Conservation (phyloP, 2,329 filamentous ascomycete species). For the Penicillium frequentans region DNA sequence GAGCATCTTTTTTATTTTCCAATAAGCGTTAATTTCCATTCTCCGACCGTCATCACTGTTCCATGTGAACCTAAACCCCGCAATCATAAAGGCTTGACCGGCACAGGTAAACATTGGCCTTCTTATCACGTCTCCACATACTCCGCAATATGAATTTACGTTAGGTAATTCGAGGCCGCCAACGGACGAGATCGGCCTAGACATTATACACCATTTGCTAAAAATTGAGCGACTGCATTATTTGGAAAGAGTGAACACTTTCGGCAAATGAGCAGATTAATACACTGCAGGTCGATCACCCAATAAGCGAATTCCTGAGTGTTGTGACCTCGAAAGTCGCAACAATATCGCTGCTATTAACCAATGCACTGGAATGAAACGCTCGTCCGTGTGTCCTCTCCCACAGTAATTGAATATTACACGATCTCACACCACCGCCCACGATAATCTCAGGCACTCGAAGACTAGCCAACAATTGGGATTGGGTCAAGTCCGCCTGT, state of each 20-base stretch:
- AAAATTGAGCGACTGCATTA: too few species aligned
- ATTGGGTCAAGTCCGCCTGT: background rate
- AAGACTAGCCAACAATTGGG: background rate
- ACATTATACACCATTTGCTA: background rate
- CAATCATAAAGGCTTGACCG: background rate
- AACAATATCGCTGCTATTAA: background rate
- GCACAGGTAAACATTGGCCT: background rate
- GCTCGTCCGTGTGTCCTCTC: slow-evolving; percentile 29
- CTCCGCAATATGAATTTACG: background rate
- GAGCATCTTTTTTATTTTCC: background rate
- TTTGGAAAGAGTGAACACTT: too few species aligned
- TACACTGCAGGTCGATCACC: background rate
- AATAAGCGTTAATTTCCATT: background rate
- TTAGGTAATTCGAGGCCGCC: background rate
- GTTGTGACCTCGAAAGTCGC: slow-evolving; percentile 1
- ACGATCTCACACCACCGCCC: slow-evolving; percentile 52
- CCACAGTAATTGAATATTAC: slow-evolving; percentile 42
- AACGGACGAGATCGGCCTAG: background rate
- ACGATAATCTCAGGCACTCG: slow-evolving; percentile 45
- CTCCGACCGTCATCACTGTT: background rate
- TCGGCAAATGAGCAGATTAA: too few species aligned
- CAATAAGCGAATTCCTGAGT: background rate
- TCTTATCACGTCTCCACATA: background rate
- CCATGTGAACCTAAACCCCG: slow-evolving; percentile 7
- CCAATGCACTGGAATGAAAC: slow-evolving; percentile 48